Evolutionary conservation across 192 early-diverging fungal genomes (phyloP).

Genomic region (Paraglomus brasilianum): DNA sequence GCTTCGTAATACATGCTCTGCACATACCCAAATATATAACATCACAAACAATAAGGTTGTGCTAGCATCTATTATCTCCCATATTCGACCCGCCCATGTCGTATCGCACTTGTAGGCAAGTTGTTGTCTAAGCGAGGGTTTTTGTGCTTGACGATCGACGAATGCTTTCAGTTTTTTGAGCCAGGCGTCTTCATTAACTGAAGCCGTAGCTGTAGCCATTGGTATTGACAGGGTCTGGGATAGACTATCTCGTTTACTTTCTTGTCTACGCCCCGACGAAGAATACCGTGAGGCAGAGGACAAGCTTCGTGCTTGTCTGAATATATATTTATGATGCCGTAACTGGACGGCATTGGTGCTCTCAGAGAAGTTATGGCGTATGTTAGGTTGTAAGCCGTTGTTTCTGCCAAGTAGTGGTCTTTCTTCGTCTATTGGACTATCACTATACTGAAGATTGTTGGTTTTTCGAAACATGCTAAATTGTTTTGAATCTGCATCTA

Average conservation of each 20-base stretch:
- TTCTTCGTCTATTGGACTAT: too few species aligned
- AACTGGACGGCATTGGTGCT: too few species aligned
- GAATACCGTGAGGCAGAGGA: too few species aligned
- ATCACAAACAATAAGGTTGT: constrained; percentile 48
- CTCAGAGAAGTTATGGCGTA: too few species aligned
- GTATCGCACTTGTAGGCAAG: neutral
- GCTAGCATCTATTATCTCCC: constrained; percentile 60
- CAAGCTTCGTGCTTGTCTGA: too few species aligned
- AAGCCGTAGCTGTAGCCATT: neutral
- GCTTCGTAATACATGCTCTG: neutral
- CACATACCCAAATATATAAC: constrained; percentile 46
- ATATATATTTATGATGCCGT: too few species aligned
- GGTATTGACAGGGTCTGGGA: neutral
- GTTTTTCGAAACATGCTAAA: too few species aligned
- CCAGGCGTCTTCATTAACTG: constrained; percentile 3
- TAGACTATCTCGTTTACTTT: neutral
- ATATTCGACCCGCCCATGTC: constrained; percentile 40
- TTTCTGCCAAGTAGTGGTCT: too few species aligned
- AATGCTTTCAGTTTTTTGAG: constrained; percentile 3
- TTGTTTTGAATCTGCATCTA: too few species aligned
- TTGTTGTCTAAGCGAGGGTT: neutral
- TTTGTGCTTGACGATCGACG: neutral
- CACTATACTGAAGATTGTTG: too few species aligned
- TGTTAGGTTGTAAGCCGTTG: too few species aligned
- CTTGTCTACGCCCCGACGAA: too few species aligned